Evolutionary conservation across 2,329 filamentous ascomycete genomes (phyloP), one percentile per base, ranked within the genome.

Genomic region (Remersonia thermophila): DNA sequence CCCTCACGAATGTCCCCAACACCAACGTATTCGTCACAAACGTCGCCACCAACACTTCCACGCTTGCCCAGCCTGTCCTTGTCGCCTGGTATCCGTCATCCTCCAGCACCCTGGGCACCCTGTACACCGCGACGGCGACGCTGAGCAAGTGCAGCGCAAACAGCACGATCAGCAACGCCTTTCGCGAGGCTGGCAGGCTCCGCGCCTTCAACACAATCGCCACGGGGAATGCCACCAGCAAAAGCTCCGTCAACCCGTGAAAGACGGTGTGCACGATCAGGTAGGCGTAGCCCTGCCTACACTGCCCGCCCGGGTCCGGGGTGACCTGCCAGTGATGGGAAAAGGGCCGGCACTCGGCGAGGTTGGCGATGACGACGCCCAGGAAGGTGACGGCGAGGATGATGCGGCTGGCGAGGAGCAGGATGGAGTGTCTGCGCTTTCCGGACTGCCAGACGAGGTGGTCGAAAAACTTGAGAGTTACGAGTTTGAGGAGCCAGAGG

Each of bases 401-500:
- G 53, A 74, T 73, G 41, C 85, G 74, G 45, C 94, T 83, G 41
- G 72, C 66, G 35, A 76, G 67, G 5, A 95, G 63, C 8, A 77
- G 75, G 27, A 73, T 59, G 41, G 83, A 76, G 55, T 91, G 84
- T 16, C 77, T 77, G 35, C 71, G 70, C 41, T 80, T 77, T 80
- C 86, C 94, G 37, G 85, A 82, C 29, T 77, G 74, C 36, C 40
- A 36, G 20, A 84, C 89, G 30, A 96, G 70, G 37, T 87, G 80
- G 55, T 81, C 81, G 47, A 96, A 78, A 53, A 94, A 96, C 55
- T 93, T 85, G 40, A 87, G 81, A 36, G 95, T 81, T 16, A 85
- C 85, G 47, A 80, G 72, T 57, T 96, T 96, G 44, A 89, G 77
- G 47, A 81, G 80, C 91, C 91, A 98, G 43, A 96, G 77, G 51